Conservation (phyloP, 495 filamentous ascomycete species). For the Venustampulla echinocandica region DNA sequence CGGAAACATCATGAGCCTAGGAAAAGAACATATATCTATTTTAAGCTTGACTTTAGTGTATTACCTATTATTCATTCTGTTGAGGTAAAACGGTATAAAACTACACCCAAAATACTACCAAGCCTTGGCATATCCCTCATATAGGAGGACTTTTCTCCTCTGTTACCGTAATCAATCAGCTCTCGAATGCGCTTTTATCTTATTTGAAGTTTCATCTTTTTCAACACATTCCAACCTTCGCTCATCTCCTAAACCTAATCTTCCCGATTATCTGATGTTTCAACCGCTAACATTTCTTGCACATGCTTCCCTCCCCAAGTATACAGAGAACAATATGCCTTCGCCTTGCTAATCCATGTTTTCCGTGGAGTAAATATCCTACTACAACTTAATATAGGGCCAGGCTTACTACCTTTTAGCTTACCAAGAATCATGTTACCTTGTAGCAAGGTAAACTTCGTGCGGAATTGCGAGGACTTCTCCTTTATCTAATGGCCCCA, state of each 20-base stretch:
- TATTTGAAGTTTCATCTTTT: too few species aligned
- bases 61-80: not conserved
- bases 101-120: too few species aligned
- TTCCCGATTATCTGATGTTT: not conserved
- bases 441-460: conserved; percentile 9
- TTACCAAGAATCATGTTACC: conserved; percentile 5
- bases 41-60: not conserved
- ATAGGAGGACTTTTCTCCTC: too few species aligned
- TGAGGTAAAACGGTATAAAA: not conserved
- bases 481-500: conserved; percentile 1
- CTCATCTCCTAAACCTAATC: too few species aligned
- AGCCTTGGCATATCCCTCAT: too few species aligned
- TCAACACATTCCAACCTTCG: too few species aligned
- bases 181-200: too few species aligned
- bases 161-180: too few species aligned
- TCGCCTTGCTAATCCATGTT: conserved; percentile 1
- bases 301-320: conserved; percentile 2
- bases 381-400: not conserved
- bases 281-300: not conserved
- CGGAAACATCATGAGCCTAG: not conserved
- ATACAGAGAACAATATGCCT: conserved; percentile 4
- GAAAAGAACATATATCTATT: not conserved
- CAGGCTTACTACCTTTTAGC: not conserved
- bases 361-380: conserved; percentile 12
- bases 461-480: conserved; percentile 8